Evolutionary conservation across 1,284 basidiomycete genomes (phyloP).

Genomic region (Coriolopsis trogii): DNA sequence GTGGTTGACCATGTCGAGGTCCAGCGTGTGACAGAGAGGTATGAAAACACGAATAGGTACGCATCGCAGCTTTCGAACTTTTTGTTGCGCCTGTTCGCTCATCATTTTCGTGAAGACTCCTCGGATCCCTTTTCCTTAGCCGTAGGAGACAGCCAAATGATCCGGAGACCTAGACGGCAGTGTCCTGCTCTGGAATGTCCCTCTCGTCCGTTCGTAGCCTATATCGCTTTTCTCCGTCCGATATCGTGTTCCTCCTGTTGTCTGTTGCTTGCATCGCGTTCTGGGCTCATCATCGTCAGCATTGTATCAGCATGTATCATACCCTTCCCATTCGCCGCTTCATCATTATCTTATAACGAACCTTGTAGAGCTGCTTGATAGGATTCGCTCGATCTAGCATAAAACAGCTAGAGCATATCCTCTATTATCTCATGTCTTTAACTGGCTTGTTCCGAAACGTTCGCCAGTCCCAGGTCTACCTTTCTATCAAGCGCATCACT

Average conservation of each 20-base stretch:
- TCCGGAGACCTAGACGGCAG: too few species aligned
- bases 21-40: conserved; percentile 54
- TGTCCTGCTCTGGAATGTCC: too few species aligned
- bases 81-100: conserved; percentile 1
- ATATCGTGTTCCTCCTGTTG: too few species aligned
- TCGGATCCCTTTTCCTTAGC: conserved; percentile 64
- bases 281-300: too few species aligned
- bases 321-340: too few species aligned
- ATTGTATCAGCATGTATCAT: too few species aligned
- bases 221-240: too few species aligned
- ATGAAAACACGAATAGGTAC: conserved; percentile 68
- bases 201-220: too few species aligned
- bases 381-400: too few species aligned
- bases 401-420: background rate
- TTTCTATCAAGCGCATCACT: conserved; percentile 36
- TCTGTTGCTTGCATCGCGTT: too few species aligned
- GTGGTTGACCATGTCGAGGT: conserved; percentile 37
- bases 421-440: conserved; percentile 4
- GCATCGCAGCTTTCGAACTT: conserved; percentile 14
- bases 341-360: too few species aligned
- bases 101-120: conserved; percentile 35
- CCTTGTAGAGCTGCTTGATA: too few species aligned
- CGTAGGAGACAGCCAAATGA: conserved; percentile 59
- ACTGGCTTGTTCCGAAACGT: conserved; percentile 20
- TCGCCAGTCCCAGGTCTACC: conserved; percentile 30